Evolutionary conservation across 768 basidiomycete species (phyloP), one percentile per base, ranked within the genome.

Genomic region (Macrocybe gigantea): DNA sequence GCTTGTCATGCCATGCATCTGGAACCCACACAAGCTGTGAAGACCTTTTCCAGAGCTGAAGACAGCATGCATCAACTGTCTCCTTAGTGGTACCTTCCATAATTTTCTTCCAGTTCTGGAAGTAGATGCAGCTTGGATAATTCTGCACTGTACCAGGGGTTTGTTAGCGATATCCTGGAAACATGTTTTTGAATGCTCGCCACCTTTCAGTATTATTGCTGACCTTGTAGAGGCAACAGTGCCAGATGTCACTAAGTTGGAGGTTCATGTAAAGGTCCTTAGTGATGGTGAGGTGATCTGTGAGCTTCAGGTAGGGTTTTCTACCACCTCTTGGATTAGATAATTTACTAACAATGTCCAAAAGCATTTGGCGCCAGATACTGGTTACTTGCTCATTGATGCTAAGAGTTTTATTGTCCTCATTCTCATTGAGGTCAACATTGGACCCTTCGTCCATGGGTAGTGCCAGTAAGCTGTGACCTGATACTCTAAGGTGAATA

Each of bases 291-390:
- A 1, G 30, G 2, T 8, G 37, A 41, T 6, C 52, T 47, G 8
- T 43, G 40, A 43, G 48, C n/a, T 35, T 62, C 60, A 1, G 60
- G 56, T 0, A 50, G 38, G 1, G 12, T 13, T 0, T 22, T 35
- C 7, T n/a, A n/a, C n/a, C n/a, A n/a, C 46, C 36, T 31, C 49
- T 41, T 2, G 40, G 41, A 44, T 61, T 61, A 1, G 61, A 53
- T 2, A 54, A 47, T 39, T 54, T 61, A 4, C 10, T 14, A 7
- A 53, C 51, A 5, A 64, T 14, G 36, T 64, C 63, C 1, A 47
- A 9, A 29, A 64, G 45, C 40, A 59, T 60, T 14, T 62, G 61
- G 6, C 38, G 45, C 61, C 60, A 62, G 13, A 64, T 10, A 0
- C 9, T 6, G 0, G 55, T 54, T 22, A 62, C 29, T 7, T 6